Evolutionary conservation across 805 yeast species (phyloP).

Genomic region (Yarrowia sp.): DNA sequence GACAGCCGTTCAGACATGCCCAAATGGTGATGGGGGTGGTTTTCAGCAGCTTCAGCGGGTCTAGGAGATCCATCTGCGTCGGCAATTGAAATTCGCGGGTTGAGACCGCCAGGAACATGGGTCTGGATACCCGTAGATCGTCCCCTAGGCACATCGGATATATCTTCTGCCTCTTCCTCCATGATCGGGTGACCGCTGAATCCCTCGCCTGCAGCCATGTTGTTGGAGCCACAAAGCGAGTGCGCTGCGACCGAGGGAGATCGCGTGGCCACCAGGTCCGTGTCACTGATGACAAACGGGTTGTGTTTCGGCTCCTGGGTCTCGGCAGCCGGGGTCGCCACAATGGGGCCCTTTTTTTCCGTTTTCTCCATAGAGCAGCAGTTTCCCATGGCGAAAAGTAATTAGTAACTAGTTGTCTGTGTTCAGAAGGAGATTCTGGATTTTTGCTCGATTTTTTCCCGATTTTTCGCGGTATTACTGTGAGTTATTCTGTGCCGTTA

Average conservation of each 20-base stretch:
- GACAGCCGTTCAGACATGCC: conserved; percentile 30
- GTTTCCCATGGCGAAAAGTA: conserved; percentile 12
- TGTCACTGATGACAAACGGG: conserved; percentile 31
- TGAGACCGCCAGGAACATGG: background rate
- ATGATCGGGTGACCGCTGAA: conserved; percentile 11
- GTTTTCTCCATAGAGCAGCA: conserved; percentile 32
- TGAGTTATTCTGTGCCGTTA: background rate
- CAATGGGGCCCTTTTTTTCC: conserved; percentile 25
- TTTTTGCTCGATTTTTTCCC: background rate
- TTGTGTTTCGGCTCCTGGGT: conserved; percentile 18
- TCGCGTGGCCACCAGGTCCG: conserved; percentile 32
- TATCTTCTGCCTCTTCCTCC: conserved; percentile 2
- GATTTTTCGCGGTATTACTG: background rate
- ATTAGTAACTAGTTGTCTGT: background rate
- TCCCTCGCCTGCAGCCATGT: conserved; percentile 14
- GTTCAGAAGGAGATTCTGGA: no score
- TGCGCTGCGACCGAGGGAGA: conserved; percentile 3
- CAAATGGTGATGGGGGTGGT: conserved; percentile 3
- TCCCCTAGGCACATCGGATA: background rate
- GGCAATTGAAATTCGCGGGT: background rate
- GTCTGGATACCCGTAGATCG: conserved; percentile 1
- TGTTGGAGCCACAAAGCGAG: conserved; percentile 12
- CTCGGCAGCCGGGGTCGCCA: conserved; percentile 11
- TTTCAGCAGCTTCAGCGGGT: conserved; percentile 6
- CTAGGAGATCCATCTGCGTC: conserved; percentile 20